Evolutionary conservation across 1,139 yeast species (phyloP).

Genomic region (Geotrichum macrosporum): DNA sequence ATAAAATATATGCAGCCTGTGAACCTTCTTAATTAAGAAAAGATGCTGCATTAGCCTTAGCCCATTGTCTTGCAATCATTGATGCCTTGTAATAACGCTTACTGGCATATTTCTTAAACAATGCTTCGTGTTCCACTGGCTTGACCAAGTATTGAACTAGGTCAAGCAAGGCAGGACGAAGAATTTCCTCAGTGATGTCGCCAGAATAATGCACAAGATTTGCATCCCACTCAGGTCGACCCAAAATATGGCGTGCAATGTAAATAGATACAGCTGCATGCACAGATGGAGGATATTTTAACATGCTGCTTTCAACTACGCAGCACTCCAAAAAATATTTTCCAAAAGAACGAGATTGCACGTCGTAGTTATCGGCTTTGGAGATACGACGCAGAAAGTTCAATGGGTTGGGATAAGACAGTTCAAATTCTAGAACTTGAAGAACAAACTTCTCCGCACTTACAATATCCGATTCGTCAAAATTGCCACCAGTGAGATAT

Average conservation of each 20-base stretch:
- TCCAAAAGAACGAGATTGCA: conserved; percentile 86
- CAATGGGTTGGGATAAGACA: conserved; percentile 91
- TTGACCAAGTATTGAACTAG: conserved; percentile 72
- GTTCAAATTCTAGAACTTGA: conserved; percentile 69
- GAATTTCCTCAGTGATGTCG: conserved; percentile 69
- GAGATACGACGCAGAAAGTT: conserved; percentile 87
- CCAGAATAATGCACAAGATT: conserved; percentile 87
- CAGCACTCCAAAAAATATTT: conserved; percentile 82
- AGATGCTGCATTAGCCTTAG: conserved; percentile 1
- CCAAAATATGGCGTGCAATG: conserved; percentile 72
- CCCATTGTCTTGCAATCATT: conserved; percentile 81
- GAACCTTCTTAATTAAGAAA: background rate
- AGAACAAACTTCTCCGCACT: conserved; percentile 82
- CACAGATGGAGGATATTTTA: conserved; percentile 68
- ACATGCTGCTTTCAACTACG: conserved; percentile 72
- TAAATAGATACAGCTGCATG: conserved; percentile 83
- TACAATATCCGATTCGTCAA: conserved; percentile 77
- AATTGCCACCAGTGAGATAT: conserved; percentile 80
- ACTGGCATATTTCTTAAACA: conserved; percentile 88
- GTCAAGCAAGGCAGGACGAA: conserved; percentile 66
- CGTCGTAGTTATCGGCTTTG: conserved; percentile 92
- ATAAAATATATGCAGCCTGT: background rate
- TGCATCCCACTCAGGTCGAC: conserved; percentile 55
- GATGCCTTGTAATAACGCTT: conserved; percentile 90
- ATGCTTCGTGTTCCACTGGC: conserved; percentile 86